Conservation (phyloP, 75 land plant species). For the Azolla pinnata region DNA sequence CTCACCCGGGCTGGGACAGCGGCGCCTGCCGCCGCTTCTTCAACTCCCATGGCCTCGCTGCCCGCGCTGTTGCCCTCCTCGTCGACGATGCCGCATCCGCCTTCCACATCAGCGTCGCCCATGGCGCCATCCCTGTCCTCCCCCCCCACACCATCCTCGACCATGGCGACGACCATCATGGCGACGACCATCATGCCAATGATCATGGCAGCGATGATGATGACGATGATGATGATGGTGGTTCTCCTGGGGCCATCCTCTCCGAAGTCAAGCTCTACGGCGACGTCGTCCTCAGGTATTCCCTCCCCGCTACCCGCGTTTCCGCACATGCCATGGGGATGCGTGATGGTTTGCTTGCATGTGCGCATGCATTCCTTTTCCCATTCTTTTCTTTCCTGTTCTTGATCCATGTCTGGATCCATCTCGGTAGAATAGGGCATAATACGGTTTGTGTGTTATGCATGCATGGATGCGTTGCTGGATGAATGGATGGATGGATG, state of each 20-base stretch:
- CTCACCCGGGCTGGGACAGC: constrained; percentile 55
- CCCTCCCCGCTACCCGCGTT: neutral
- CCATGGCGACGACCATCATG: constrained; percentile 18
- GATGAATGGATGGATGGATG: neutral
- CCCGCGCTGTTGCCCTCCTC: constrained; percentile 67
- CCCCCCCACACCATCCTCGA: constrained; percentile 32
- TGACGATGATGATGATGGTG: constrained; percentile 20
- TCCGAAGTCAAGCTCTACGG: constrained; percentile 72
- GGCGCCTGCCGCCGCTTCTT: constrained; percentile 36
- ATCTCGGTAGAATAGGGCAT: neutral
- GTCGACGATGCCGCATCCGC: constrained; percentile 72
- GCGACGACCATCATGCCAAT: too few relatives aligned
- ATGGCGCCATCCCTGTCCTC: constrained; percentile 48
- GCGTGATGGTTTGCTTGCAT: neutral
- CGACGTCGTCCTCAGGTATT: constrained; percentile 69
- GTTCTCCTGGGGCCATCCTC: constrained; percentile 19
- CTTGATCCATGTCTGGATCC: neutral
- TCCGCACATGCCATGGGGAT: neutral
- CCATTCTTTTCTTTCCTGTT: neutral
- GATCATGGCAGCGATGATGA: too few relatives aligned
- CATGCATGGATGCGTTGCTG: neutral
- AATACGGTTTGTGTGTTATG: neutral
- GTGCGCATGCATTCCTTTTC: neutral
- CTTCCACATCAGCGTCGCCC: constrained; percentile 43
- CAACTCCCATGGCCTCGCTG: constrained; percentile 69